Evolutionary conservation across 2,329 filamentous ascomycete species (phyloP).

Genomic region (Cytospora piceicola): DNA sequence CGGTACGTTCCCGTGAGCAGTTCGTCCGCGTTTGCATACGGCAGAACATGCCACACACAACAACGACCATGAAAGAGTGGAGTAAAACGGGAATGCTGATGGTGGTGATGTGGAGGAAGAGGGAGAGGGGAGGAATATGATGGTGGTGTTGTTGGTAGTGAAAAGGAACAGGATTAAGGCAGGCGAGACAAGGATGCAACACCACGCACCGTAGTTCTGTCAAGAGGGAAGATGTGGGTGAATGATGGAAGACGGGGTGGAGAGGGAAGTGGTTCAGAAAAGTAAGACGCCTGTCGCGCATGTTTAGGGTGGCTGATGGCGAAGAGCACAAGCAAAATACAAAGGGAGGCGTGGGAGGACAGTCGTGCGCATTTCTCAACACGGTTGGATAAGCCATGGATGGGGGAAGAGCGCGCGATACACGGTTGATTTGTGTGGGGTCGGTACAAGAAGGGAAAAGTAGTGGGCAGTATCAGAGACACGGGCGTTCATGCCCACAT

Average conservation of each 20-base stretch:
- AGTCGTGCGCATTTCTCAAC: slow-evolving; percentile 30
- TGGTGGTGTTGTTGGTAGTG: neutral
- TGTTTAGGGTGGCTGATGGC: slow-evolving; percentile 24
- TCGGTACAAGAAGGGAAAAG: slow-evolving; percentile 24
- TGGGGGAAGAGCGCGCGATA: slow-evolving; percentile 15
- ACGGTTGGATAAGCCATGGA: slow-evolving; percentile 25
- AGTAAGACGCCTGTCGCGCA: slow-evolving; percentile 32
- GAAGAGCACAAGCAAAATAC: slow-evolving; percentile 14
- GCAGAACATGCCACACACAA: neutral
- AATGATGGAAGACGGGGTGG: slow-evolving; percentile 24
- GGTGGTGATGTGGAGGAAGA: slow-evolving; percentile 6
- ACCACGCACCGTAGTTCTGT: slow-evolving; percentile 24
- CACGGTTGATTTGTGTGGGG: slow-evolving; percentile 24
- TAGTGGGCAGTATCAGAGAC: slow-evolving; percentile 29
- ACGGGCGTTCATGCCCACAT: slow-evolving; percentile 22
- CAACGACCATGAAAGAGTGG: slow-evolving; percentile 1
- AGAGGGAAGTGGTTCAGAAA: slow-evolving; percentile 30
- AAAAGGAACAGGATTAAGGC: slow-evolving; percentile 17
- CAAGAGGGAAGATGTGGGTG: slow-evolving; percentile 19
- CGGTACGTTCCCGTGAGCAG: slow-evolving; percentile 42
- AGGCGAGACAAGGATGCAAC: slow-evolving; percentile 30
- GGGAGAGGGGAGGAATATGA: slow-evolving; percentile 8
- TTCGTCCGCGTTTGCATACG: slow-evolving; percentile 35
- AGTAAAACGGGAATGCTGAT: slow-evolving; percentile 1
- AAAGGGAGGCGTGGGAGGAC: slow-evolving; percentile 20